A percentile compares a stretch with the other conserved stretches of the same genome.
These are phyloP conservation scores for Penicillium sp. DNA, from an alignment of 2,329 filamentous ascomycete genomes.

Conservation along the genomic window DNA sequence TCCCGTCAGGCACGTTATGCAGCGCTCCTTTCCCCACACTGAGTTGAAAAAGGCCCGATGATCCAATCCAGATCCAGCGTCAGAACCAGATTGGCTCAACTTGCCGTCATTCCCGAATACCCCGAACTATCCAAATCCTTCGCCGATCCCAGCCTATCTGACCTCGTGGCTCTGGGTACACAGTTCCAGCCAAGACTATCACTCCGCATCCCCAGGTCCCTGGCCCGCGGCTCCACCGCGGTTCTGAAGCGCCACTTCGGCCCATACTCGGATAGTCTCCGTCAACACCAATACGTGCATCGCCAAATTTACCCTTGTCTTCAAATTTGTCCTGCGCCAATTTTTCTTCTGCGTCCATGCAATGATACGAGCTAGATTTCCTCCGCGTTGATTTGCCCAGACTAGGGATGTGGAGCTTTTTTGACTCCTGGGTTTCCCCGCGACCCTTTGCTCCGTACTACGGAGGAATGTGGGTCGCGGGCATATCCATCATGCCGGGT, in stretches of 20 bases:
- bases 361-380: constrained; percentile 3
- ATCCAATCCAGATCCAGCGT: neutral
- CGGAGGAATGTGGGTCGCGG: neutral
- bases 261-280: neutral
- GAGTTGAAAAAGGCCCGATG: neutral
- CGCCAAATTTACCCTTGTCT: neutral
- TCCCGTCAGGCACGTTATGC: neutral
- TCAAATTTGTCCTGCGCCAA: neutral
- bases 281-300: neutral
- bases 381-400: constrained; percentile 6
- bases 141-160: neutral
- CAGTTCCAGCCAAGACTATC: neutral
- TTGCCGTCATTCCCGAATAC: neutral
- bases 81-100: constrained; percentile 1
- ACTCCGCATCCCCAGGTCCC: neutral
- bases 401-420: constrained; percentile 9
- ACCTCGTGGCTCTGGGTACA: neutral
- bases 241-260: neutral
- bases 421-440: constrained; percentile 3
- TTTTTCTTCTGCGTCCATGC: neutral
- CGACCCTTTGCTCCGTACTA: constrained; percentile 5
- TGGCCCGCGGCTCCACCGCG: neutral
- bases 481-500: neutral
- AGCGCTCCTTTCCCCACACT: neutral
- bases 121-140: neutral